phyloP scores from a whole-genome alignment of 2,329 filamentous ascomycete genomes.

The Triangularia verruculosa region DNA sequence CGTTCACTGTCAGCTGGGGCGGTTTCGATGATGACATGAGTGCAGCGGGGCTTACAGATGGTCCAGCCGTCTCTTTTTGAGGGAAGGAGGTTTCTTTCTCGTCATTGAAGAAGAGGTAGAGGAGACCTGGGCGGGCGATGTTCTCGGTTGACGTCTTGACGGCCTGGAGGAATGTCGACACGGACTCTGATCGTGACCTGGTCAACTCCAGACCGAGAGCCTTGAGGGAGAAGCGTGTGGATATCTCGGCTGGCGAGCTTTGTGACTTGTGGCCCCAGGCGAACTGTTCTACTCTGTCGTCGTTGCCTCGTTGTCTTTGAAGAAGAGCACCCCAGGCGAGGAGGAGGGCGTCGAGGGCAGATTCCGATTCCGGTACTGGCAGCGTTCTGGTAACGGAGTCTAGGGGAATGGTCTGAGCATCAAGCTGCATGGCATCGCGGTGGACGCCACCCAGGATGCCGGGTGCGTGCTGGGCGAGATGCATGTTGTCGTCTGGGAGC shows the following conservation, averaged over 20 bases:
- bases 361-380: conserved; percentile 6
- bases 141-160: not conserved
- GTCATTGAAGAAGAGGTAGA: conserved; percentile 15
- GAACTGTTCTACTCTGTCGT: conserved; percentile 9
- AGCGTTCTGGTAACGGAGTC: conserved; percentile 10
- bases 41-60: not conserved
- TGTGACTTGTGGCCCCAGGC: conserved; percentile 9
- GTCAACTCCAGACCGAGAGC: conserved; percentile 9
- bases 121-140: conserved; percentile 3
- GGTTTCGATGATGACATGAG: not conserved
- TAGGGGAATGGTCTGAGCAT: not conserved
- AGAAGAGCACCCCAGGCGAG: conserved; percentile 14
- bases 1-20: not conserved
- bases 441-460: conserved; percentile 6
- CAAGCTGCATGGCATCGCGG: conserved; percentile 8
- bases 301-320: conserved; percentile 12
- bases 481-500: conserved; percentile 2
- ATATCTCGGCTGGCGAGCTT: conserved; percentile 6
- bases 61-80: conserved; percentile 3
- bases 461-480: conserved; percentile 12
- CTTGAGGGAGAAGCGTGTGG: conserved; percentile 10
- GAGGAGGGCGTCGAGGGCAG: conserved; percentile 1
- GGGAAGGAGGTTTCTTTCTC: not conserved
- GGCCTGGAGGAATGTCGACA: not conserved
- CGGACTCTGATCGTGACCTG: not conserved